Conservation (phyloP, 2,329 filamentous ascomycete genomes). For the Harringtonia aguacate region DNA sequence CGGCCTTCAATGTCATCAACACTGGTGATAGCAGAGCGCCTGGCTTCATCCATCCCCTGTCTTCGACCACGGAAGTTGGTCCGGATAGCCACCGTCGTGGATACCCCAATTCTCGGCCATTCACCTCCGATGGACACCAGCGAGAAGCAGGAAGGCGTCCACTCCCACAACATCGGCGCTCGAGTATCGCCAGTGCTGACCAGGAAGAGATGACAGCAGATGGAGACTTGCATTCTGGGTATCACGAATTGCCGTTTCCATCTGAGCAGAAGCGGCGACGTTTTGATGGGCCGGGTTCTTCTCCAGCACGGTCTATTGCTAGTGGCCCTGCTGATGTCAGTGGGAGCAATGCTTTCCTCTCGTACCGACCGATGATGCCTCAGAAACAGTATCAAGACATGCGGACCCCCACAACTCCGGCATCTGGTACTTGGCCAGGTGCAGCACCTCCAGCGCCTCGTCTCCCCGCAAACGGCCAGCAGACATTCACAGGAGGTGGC, state of each 20-base stretch:
- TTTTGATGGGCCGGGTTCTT: constrained; percentile 29
- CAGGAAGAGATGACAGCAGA: constrained; percentile 19
- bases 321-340: constrained; percentile 5
- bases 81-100: constrained; percentile 20
- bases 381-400: neutral
- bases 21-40: constrained; percentile 16
- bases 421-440: neutral
- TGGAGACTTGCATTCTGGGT: no score
- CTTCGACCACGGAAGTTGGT: constrained; percentile 14
- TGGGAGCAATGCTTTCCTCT: neutral
- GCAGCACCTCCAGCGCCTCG: no score
- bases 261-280: constrained; percentile 54
- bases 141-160: constrained; percentile 4
- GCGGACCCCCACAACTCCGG: neutral
- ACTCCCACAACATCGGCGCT: constrained; percentile 3
- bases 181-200: neutral
- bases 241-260: no score
- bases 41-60: constrained; percentile 13
- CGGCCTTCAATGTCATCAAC: neutral
- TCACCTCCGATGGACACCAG: neutral
- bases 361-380: neutral
- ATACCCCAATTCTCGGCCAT: constrained; percentile 7
- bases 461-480: no score
- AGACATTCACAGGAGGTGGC: no score
- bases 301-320: neutral